Conservation (phyloP, 2,329 filamentous ascomycete species). For the Fusarium piperis region DNA sequence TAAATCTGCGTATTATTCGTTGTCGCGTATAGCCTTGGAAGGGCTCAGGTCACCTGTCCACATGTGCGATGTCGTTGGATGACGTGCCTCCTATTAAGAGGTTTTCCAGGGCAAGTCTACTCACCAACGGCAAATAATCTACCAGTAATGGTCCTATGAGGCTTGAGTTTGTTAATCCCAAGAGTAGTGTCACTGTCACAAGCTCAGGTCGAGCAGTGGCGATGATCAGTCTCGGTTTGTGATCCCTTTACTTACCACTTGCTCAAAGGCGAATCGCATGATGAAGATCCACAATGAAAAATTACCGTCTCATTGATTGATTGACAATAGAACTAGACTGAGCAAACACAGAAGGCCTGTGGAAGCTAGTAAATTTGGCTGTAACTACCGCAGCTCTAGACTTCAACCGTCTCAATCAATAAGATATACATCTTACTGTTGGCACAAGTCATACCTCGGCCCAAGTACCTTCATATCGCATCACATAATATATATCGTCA, state of each 20-base stretch:
- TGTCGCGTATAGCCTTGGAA: not conserved
- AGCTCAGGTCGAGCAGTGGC: not conserved
- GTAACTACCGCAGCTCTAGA: not conserved
- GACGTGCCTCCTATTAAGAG: not conserved
- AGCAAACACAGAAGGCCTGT: no score
- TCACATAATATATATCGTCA: not conserved
- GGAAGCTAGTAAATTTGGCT: not conserved
- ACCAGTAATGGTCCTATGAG: not conserved
- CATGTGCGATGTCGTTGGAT: not conserved
- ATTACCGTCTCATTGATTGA: not conserved
- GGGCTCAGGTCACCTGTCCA: not conserved
- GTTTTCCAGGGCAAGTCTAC: not conserved
- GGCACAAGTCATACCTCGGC: not conserved
- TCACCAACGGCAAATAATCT: not conserved
- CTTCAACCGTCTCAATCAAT: not conserved
- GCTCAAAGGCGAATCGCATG: slow-evolving; percentile 13
- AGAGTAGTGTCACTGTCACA: slow-evolving; percentile 27
- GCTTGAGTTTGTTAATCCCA: slow-evolving; percentile 26
- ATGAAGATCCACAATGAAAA: not conserved
- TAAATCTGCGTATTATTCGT: not conserved
- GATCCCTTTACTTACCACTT: slow-evolving; percentile 6
- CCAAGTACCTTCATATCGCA: slow-evolving; percentile 9
- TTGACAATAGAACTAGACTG: not conserved
- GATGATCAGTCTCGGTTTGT: not conserved
- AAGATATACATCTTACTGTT: not conserved